Percentiles rank a stretch among this genome's conserved stretches.
Conservation (phyloP, 164 flowering plant species). For the Euptelea pleiosperma region DNA sequence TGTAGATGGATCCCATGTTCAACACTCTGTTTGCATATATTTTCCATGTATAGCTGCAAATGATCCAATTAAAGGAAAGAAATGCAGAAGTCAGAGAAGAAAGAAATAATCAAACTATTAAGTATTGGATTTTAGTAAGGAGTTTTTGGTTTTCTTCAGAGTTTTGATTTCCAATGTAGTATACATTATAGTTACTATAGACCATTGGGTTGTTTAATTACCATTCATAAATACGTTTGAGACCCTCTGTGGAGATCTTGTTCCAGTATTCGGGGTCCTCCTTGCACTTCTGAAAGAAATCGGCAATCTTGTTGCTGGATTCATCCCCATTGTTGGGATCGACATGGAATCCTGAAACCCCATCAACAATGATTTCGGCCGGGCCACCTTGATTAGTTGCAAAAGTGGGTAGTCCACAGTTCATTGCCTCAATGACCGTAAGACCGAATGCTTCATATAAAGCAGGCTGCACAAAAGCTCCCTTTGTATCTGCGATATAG, state of each 20-base stretch:
- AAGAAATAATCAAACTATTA: too few relatives aligned
- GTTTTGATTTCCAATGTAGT: too few relatives aligned
- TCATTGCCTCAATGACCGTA: constrained; percentile 96
- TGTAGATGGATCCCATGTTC: constrained; percentile 84
- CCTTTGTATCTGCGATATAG: constrained; percentile 81
- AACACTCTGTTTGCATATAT: constrained; percentile 84
- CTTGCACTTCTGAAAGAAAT: constrained; percentile 83
- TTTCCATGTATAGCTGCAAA: constrained; percentile 95
- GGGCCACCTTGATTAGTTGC: constrained; percentile 98
- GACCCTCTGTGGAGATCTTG: constrained; percentile 54
- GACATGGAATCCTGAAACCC: constrained; percentile 80
- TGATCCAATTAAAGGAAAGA: background rate
- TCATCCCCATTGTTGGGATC: constrained; percentile 85
- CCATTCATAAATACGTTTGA: constrained; percentile 81
- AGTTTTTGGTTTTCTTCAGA: background rate
- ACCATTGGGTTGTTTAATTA: constrained; percentile 19
- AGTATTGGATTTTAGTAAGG: too few relatives aligned
- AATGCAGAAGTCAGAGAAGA: background rate
- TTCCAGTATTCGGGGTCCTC: constrained; percentile 61
- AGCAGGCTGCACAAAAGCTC: constrained; percentile 96
- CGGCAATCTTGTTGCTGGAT: constrained; percentile 74
- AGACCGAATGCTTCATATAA: constrained; percentile 89
- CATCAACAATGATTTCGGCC: constrained; percentile 89
- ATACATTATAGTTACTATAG: too few relatives aligned
- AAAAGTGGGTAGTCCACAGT: constrained; percentile 86